phyloP scores from a whole-genome alignment of 2,329 filamentous ascomycete species.

The Diplodia mutila region DNA sequence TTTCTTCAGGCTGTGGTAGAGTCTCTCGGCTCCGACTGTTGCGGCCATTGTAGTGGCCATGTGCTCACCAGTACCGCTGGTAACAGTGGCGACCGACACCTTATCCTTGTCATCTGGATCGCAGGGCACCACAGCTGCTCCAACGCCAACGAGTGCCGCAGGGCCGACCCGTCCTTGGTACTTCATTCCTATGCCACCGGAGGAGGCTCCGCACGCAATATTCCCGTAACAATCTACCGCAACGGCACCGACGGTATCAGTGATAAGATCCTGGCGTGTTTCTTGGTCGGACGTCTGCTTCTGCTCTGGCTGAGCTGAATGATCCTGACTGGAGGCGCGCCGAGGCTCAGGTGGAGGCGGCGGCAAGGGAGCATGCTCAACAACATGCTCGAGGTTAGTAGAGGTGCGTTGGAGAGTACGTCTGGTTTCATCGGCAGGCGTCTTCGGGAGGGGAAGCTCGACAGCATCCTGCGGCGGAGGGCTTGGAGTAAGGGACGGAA shows the following conservation, averaged over 20 bases:
- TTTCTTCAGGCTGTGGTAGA: conserved; percentile 72
- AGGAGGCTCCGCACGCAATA: conserved; percentile 94
- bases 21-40: conserved; percentile 78
- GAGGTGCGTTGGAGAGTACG: background rate
- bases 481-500: conserved; percentile 32
- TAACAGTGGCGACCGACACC: conserved; percentile 78
- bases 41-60: conserved; percentile 96
- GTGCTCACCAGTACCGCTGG: conserved; percentile 94
- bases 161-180: conserved; percentile 89
- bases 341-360: background rate
- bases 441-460: conserved; percentile 9
- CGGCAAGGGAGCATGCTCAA: conserved; percentile 15
- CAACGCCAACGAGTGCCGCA: conserved; percentile 88
- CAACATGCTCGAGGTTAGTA: conserved; percentile 17
- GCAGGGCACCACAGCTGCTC: conserved; percentile 83
- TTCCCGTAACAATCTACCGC: conserved; percentile 83
- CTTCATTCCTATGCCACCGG: conserved; percentile 98
- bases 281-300: background rate
- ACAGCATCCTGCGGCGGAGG: conserved; percentile 26
- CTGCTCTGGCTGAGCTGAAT: background rate
- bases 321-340: background rate
- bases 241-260: conserved; percentile 94
- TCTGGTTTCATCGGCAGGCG: background rate
- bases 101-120: conserved; percentile 70
- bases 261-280: conserved; percentile 67